Conservation (phyloP, 495 filamentous ascomycete species). For the Podospora anserina region DNA sequence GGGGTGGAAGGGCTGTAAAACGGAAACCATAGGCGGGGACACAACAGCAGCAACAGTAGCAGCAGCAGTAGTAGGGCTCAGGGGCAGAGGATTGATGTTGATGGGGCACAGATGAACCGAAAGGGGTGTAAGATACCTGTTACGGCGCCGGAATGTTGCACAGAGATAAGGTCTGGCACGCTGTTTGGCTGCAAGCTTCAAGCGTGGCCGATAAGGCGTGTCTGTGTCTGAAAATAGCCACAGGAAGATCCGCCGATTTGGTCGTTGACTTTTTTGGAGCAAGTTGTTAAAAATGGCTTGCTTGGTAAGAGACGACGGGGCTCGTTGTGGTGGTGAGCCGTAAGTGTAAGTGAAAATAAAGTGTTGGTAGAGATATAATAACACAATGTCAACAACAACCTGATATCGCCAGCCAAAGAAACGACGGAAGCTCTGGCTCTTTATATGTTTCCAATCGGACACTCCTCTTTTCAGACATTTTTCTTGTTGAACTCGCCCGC, state of each 20-base stretch:
- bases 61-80: too few species aligned
- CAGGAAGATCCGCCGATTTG: slow-evolving; percentile 8
- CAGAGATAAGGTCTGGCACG: slow-evolving; percentile 29
- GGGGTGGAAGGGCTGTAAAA: background rate
- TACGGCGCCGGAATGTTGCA: slow-evolving; percentile 19
- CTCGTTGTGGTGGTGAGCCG: background rate
- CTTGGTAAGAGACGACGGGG: background rate
- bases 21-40: slow-evolving; percentile 4
- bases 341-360: background rate
- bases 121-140: slow-evolving; percentile 19
- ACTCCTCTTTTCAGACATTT: background rate
- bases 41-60: slow-evolving; percentile 7
- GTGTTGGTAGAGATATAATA: background rate
- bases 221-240: slow-evolving; percentile 26
- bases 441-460: background rate
- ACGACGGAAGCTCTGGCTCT: background rate
- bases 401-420: background rate
- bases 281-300: slow-evolving; percentile 17
- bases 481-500: slow-evolving; percentile 7
- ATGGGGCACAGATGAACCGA: slow-evolving; percentile 3
- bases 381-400: background rate
- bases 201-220: slow-evolving; percentile 19
- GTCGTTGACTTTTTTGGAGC: slow-evolving; percentile 4
- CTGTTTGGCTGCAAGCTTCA: slow-evolving; percentile 25
- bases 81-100: too few species aligned